Base-by-base conservation (phyloP, 148 eudicot species). In the Polygonum aviculare region DNA sequence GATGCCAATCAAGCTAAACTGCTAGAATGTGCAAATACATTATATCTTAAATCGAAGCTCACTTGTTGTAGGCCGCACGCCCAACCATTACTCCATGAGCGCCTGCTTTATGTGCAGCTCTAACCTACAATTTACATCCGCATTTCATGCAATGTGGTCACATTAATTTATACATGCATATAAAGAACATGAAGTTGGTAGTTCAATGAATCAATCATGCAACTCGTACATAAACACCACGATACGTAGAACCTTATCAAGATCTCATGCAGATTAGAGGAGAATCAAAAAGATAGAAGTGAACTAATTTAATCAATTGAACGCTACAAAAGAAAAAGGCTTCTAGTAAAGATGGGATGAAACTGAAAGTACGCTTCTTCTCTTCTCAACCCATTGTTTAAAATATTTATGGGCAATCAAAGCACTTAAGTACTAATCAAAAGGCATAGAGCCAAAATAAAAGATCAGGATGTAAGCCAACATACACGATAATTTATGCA, bases 41-140 rank as follows among this genome's bases (percentile, higher is more conserved):
- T 31, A 15, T 22, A 7, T 31, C 69, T 2, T 59, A 19, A 21
- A 15, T 15, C 10, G 5, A 12, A 63, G 45, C 77, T 81, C 85
- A 94, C 97, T 85, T 89, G 77, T 83, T 75, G 78, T 84, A 94
- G 44, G 97, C 95, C 54, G 95, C 93, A 83, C 97, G 97, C 19
- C 97, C 97, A 81, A 92, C 87, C 97, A 94, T 94, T 57, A 94
- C 97, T 38, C 93, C 98, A 77, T 94, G 90, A 82, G 98, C 98
- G 63, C 98, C 98, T 87, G 83, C 91, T 40, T 52, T 81, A 72
- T 81, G 73, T 26, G 98, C 98, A 19, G 90, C 90, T 82, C 88
- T 90, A 38, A 91, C 97, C 98, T 94, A 78, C 54, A 45, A 75
- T 62, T 72, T 79, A 74, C 65, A 74, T 31, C 15, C 76, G 9